Conservation (phyloP, 305 asterid species). For the Rubia occidens region DNA sequence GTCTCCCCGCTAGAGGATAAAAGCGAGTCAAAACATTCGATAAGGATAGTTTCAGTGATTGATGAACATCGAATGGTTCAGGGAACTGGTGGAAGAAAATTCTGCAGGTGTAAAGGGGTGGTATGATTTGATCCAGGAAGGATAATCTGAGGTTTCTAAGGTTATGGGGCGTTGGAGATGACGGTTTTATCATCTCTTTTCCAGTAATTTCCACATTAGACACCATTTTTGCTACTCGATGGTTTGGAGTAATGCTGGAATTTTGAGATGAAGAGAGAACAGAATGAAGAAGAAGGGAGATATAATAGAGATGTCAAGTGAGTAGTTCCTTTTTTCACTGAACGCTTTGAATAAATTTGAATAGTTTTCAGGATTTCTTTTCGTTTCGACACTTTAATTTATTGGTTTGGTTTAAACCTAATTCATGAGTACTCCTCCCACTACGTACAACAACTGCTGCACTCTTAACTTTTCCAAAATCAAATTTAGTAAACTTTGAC, state of each 20-base stretch:
- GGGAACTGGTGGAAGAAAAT: conserved; percentile 10
- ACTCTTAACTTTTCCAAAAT: no score
- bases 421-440: no score
- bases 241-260: not conserved
- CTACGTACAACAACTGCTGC: no score
- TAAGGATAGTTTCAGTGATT: conserved; percentile 22
- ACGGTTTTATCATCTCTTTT: not conserved
- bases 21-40: conserved; percentile 19
- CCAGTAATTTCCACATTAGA: not conserved
- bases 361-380: no score
- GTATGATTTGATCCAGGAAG: conserved; percentile 2
- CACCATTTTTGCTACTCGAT: not conserved
- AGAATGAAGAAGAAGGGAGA: not conserved
- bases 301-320: no score
- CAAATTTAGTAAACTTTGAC: no score
- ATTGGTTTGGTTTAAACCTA: no score
- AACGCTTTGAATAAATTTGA: no score
- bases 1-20: conserved; percentile 28
- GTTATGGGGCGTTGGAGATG: not conserved
- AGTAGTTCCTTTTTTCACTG: no score
- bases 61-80: not conserved
- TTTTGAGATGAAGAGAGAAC: not conserved
- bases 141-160: not conserved
- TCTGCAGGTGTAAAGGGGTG: conserved; percentile 7
- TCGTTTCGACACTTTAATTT: no score